Base-by-base conservation (phyloP, 257 asterid species). In the Solanum peruvianum region DNA sequence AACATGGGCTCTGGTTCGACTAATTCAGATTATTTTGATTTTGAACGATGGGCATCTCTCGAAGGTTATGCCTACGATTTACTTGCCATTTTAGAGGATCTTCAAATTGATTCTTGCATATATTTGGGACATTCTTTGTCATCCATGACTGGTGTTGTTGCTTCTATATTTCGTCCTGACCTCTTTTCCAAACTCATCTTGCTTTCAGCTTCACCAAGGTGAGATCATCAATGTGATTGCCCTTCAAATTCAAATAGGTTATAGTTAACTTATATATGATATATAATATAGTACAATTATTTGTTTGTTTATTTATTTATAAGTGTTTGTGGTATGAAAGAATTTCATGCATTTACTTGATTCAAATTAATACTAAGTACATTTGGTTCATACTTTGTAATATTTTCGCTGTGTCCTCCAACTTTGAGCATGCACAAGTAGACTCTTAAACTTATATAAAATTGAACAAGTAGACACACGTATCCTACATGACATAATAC, bases 1-100 rank as follows among this genome's bases (percentile, higher is more conserved):
- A 88, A 81, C 71, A 89, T 92, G 91, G 91, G 94, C 7, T 89
- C 92, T 2, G 91, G 92, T 3, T 37, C 92, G 3, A 89, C 89
- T 13, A 88, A 88, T 44, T 92, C 90, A 5, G 93, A 92, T 25
- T 91, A 88, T 88, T 91, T 88, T 2, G 91, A 89, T 42, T 91
- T 89, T 33, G 89, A 88, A 18, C 83, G 91, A 9, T 90, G 89
- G 25, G 81, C 93, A 2, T 84, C 85, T 31, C 88, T 90, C 0
- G 92, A 92, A 13, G 93, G 91, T 15, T 87, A 88, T 42, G 92
- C 92, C 70, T 86, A 80, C 12, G 93, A 92, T 37, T 45, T 92
- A 16, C n/a, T 91, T 25, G 89, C 89, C 33, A 88, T 90, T 58
- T 66, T 91, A 75, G 91, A 90, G 11, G 91, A 87, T 11, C 92